Base-by-base conservation (phyloP, 2,329 filamentous ascomycete genomes). In the Hypocrella siamensis region DNA sequence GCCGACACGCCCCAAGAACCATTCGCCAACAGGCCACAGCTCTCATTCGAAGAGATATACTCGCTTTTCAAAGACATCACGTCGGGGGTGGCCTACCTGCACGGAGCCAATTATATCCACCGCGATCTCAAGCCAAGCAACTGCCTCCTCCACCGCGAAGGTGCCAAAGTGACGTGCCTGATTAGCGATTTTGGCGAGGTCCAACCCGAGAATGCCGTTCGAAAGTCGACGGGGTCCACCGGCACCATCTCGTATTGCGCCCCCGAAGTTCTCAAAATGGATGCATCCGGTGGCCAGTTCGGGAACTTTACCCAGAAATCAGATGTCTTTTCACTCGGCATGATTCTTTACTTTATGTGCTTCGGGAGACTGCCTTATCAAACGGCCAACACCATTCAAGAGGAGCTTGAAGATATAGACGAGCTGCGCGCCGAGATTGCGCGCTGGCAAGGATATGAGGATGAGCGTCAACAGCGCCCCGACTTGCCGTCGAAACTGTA, bases 141-240 rank as follows among this genome's bases (percentile, higher is more conserved):
- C 45, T 98, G 92, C 46, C 65, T 98, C 3, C 59, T 98, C 1
- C 86, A 96, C 47, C 70, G 70, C 19, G 79, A 77, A 37, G 79
- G 76, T 17, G 68, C 67, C 30, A 76, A 75, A 26, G 60, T 85
- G 9, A 71, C 69, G 32, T 93, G 93, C 29, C 63, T 98, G 12
- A 93, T 98, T 35, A 96, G 88, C 51, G 90, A 98, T 51, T 98
- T 98, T 57, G 90, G 92, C 26, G 90, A 98, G 53, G 88, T 96
- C 0, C 92, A 98, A 50, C 69, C 76, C 2, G 81, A 86, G 41
- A 79, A 88, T 46, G 70, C 72, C 1, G 72, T 75, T 12, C 75
- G 90, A n/a, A 81, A 79, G 35, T 93, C 85, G 0, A 93, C 86
- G 0, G 90, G 90, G 2, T 80, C 85, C 0, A 98, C 90, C 0